These are phyloP conservation scores for Zostera marina DNA, from an alignment of 116 monocot genomes.

Conservation along the genomic window DNA sequence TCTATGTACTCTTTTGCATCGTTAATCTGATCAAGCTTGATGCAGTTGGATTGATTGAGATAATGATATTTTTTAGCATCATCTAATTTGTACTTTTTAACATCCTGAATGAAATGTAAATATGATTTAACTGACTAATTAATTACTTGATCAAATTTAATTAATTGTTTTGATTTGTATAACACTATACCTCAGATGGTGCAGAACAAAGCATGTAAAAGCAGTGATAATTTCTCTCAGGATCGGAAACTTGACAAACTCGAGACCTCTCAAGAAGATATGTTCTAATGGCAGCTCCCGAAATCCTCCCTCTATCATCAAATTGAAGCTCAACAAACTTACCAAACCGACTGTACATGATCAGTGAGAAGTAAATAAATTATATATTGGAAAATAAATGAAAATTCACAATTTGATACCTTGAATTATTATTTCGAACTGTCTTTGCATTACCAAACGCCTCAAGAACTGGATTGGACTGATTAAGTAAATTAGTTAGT, in stretches of 20 bases:
- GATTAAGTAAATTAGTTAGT: too few relatives aligned
- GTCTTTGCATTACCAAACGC: conserved; percentile 98
- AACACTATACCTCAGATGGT: conserved; percentile 52
- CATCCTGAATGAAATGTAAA: conserved; percentile 31
- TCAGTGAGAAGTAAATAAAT: neutral
- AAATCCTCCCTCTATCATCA: conserved; percentile 56
- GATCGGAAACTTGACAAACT: conserved; percentile 78
- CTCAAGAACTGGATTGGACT: conserved; percentile 95
- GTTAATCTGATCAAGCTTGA: conserved; percentile 46
- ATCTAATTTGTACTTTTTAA: conserved; percentile 48
- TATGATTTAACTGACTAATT: too few relatives aligned
- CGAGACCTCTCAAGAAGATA: conserved; percentile 88
- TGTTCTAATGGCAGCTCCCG: conserved; percentile 83
- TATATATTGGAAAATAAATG: neutral
- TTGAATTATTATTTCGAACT: conserved; percentile 85
- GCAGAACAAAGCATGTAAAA: conserved; percentile 88
- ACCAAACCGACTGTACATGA: conserved; percentile 67
- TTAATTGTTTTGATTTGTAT: neutral
- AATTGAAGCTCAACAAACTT: conserved; percentile 94
- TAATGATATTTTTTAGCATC: conserved; percentile 59
- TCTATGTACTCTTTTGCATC: conserved; percentile 58
- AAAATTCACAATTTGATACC: conserved; percentile 14
- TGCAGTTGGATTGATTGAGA: conserved; percentile 68
- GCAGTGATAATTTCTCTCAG: conserved; percentile 92
- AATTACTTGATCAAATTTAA: neutral